A percentile compares a stretch with the other conserved stretches of the same genome.
Evolutionary conservation across 768 basidiomycete genomes (phyloP).

Genomic region (Coprinopsis sp.): DNA sequence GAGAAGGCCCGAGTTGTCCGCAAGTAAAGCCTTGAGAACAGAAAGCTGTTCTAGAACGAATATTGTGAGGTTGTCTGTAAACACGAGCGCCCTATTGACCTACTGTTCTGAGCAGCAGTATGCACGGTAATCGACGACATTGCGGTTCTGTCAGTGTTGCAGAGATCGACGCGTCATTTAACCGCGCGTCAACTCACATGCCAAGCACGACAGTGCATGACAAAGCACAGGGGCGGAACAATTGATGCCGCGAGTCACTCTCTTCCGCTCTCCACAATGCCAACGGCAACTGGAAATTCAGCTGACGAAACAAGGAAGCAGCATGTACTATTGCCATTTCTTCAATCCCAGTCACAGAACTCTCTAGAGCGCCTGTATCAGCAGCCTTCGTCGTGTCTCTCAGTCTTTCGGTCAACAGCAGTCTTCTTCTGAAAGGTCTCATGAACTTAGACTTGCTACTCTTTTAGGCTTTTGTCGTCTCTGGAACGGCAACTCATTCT

Average conservation of each 20-base stretch:
- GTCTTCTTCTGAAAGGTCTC: conserved; percentile 9
- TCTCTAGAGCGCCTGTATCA: conserved; percentile 77
- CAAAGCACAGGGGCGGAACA: too few relatives aligned
- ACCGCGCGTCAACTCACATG: conserved; percentile 9
- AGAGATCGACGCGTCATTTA: conserved; percentile 12
- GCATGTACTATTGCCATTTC: conserved; percentile 73
- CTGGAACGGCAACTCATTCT: conserved; percentile 83
- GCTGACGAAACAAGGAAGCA: conserved; percentile 31
- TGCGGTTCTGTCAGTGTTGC: conserved; percentile 8
- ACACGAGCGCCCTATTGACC: conserved; percentile 11
- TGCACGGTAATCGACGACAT: conserved; percentile 53
- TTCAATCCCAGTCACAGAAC: conserved; percentile 75
- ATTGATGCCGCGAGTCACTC: too few relatives aligned
- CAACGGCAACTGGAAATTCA: conserved; percentile 23
- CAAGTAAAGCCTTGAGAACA: conserved; percentile 60
- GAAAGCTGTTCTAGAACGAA: conserved; percentile 55
- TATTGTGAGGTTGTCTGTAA: conserved; percentile 4
- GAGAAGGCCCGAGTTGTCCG: conserved; percentile 57
- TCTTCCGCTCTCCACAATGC: conserved; percentile 14
- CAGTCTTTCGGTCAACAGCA: conserved; percentile 71
- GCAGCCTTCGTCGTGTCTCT: conserved; percentile 82
- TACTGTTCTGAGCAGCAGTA: conserved; percentile 67
- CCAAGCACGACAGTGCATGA: too few relatives aligned
- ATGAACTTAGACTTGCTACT: conserved; percentile 17
- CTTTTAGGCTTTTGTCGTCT: conserved; percentile 62